Evolutionary conservation across 306 rosid genomes (phyloP).

Genomic region (Vigna nakashimae): DNA sequence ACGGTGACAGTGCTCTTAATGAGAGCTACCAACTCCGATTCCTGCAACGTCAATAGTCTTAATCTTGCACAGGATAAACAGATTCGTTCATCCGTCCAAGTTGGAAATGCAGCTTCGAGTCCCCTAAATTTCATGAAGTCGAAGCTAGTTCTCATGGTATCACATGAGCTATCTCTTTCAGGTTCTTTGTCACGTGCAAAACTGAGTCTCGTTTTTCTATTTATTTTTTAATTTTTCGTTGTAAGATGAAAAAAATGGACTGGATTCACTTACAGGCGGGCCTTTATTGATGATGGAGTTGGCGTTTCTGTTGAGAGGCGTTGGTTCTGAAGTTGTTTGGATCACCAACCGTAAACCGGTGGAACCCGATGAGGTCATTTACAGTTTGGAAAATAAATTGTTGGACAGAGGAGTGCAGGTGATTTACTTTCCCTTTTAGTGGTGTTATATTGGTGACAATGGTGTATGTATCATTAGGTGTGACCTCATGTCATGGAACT

Average conservation of each 20-base stretch:
- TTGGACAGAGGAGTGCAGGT: constrained; percentile 86
- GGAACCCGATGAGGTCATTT: constrained; percentile 60
- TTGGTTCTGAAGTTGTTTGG: constrained; percentile 81
- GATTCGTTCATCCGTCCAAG: constrained; percentile 45
- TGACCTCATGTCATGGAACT: background rate
- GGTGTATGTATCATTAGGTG: background rate
- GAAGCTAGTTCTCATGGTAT: constrained; percentile 84
- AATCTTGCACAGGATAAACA: background rate
- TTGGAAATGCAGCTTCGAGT: constrained; percentile 41
- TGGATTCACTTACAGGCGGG: constrained; percentile 47
- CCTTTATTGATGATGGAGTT: constrained; percentile 86
- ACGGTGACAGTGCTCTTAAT: constrained; percentile 43
- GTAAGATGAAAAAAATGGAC: background rate
- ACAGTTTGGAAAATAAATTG: constrained; percentile 84
- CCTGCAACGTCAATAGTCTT: constrained; percentile 50
- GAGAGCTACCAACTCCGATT: constrained; percentile 58
- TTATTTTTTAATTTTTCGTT: background rate
- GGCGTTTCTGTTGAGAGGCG: constrained; percentile 77
- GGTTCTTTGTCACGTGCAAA: constrained; percentile 20
- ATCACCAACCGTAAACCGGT: constrained; percentile 66
- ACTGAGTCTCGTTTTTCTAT: background rate
- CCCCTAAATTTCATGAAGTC: constrained; percentile 83
- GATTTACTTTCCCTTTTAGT: background rate
- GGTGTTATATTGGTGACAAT: background rate
- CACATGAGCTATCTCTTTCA: constrained; percentile 85